Conservation (phyloP, 148 eudicot species). For the Amaranthus cruentus region DNA sequence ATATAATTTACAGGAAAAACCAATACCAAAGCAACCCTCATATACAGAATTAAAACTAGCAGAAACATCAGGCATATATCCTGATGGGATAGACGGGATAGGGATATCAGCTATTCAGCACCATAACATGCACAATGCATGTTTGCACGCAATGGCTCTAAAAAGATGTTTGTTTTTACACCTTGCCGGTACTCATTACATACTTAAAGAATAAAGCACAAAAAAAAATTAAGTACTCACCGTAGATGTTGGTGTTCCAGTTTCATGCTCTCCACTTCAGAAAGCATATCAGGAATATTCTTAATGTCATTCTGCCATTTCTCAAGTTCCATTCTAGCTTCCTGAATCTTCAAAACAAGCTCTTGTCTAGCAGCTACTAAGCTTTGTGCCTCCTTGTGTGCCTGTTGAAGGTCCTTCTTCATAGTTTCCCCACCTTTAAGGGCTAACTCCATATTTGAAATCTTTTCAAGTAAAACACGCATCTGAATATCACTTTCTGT, state of each 20-base stretch:
- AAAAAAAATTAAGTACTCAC: conserved; percentile 40
- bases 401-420: conserved; percentile 61
- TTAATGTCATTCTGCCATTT: conserved; percentile 46
- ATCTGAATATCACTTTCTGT: conserved; percentile 80
- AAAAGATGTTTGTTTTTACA: neutral
- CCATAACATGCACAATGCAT: neutral
- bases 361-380: conserved; percentile 59
- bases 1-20: neutral
- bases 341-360: conserved; percentile 45
- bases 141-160: neutral
- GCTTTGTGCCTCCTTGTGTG: conserved; percentile 62
- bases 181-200: neutral
- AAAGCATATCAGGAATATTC: conserved; percentile 60
- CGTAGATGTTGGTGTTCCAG: conserved; percentile 73
- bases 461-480: conserved; percentile 65
- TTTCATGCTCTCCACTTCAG: conserved; percentile 61
- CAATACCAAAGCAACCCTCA: neutral
- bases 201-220: conserved; percentile 1
- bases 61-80: neutral
- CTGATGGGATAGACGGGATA: neutral
- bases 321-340: conserved; percentile 61
- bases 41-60: neutral
- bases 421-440: conserved; percentile 54
- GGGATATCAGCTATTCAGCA: neutral
- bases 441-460: conserved; percentile 68